Evolutionary conservation across 192 early-diverging fungal genomes (phyloP), one percentile per base, ranked within the genome.

Genomic region (Backusella sp.): DNA sequence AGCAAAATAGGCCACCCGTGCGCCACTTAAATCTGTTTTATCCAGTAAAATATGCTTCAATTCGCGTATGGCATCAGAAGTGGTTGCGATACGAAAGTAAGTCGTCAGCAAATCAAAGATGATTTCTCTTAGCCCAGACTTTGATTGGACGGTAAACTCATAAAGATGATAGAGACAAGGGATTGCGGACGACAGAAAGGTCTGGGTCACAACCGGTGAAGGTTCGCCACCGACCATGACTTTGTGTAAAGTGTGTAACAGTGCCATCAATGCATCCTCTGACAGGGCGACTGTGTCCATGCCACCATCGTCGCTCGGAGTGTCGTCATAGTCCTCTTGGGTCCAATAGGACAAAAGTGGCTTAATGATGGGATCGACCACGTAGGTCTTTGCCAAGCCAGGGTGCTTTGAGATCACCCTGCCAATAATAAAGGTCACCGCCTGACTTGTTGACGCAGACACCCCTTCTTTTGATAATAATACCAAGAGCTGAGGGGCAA

Each of bases 201-300:
- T 78, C 34, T 87, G 83, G 35, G 92, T 84, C 44, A 93, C 70
- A 37, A 72, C 66, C 21, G 87, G 85, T 0, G 90, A 88, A 4
- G 92, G 89, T 66, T 90, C 88, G 28, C 89, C 89, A 26, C 84
- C 86, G 3, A 90, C 84, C 30, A 93, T 77, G 8, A 94, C 76
- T 62, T 75, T 77, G 70, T 88, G 85, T 42, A 94, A 49, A 9
- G 84, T 80, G 14, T 79, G 70, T 21, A 94, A 72, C 0, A 88
- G 70, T 15, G 73, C 77, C 11, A 70, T 52, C 28, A 93, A 67
- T 17, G 86, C 82, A 4, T 74, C 72, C 49, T 88, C 86, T 1
- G 84, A 69, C 4, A 86, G 53, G 5, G 86, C 73, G 9, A 86
- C 28, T 23, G 70, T 83, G 69, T 90, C 88, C 35, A 87, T 2